phyloP scores from a whole-genome alignment of 208 protist species.

The Leishmania martiniquensis region DNA sequence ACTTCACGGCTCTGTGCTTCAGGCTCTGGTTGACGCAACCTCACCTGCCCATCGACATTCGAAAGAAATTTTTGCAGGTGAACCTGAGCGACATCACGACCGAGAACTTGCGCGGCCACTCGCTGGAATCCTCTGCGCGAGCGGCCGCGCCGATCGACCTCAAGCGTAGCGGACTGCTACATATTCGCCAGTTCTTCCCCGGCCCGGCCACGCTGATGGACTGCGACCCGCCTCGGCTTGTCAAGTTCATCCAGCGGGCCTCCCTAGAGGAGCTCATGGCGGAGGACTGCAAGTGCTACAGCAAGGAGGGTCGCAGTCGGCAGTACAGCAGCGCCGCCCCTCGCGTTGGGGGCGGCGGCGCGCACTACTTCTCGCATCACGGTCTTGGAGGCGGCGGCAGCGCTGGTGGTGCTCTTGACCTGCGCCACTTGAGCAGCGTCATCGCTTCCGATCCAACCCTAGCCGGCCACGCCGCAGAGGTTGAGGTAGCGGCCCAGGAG shows the following conservation, averaged over 20 bases:
- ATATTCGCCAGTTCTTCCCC: slow-evolving; percentile 91
- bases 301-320: slow-evolving; percentile 13
- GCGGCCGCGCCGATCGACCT: slow-evolving; percentile 81
- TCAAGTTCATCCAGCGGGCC: slow-evolving; percentile 85
- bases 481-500: slow-evolving; percentile 31
- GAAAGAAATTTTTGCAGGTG: slow-evolving; percentile 85
- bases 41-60: slow-evolving; percentile 84
- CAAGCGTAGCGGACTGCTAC: slow-evolving; percentile 88
- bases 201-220: slow-evolving; percentile 85
- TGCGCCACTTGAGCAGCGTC: slow-evolving; percentile 31
- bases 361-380: slow-evolving; percentile 18
- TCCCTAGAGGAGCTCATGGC: slow-evolving; percentile 83
- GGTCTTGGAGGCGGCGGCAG: slow-evolving; percentile 20
- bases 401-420: slow-evolving; percentile 56
- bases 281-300: slow-evolving; percentile 43
- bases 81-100: slow-evolving; percentile 64
- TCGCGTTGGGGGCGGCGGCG: slow-evolving; percentile 13
- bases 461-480: slow-evolving; percentile 28
- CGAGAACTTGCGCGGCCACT: slow-evolving; percentile 55
- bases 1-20: slow-evolving; percentile 82
- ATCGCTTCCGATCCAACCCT: slow-evolving; percentile 28
- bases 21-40: slow-evolving; percentile 81
- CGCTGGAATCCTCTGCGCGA: slow-evolving; percentile 50
- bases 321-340: neutral
- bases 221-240: slow-evolving; percentile 80